Percentiles rank a stretch among this genome's conserved stretches.
phyloP scores from a whole-genome alignment of 2,329 filamentous ascomycete species.

The Alternaria brassicicola region DNA sequence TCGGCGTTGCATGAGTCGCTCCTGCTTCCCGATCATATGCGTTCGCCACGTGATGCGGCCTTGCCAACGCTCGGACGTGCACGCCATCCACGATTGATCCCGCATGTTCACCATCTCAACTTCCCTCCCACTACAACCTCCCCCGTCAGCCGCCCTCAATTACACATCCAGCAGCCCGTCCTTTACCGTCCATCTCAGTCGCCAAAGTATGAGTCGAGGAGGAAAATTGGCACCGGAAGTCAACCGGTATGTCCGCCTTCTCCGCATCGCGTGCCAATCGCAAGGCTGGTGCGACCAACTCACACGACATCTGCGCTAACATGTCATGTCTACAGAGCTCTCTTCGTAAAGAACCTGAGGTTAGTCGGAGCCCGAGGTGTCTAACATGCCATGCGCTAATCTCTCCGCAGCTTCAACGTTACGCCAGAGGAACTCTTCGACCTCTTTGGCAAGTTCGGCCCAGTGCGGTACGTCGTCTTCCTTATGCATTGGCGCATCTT shows the following conservation, averaged over 20 bases:
- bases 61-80: constrained; percentile 8
- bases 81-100: constrained; percentile 12
- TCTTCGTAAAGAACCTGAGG: constrained; percentile 99
- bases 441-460: constrained; percentile 96
- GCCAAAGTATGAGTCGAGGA: constrained; percentile 87
- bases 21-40: neutral
- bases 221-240: constrained; percentile 99
- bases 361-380: constrained; percentile 49
- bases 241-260: constrained; percentile 75
- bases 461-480: constrained; percentile 75
- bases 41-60: constrained; percentile 6
- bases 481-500: constrained; percentile 10
- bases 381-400: constrained; percentile 18
- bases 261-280: constrained; percentile 23
- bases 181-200: constrained; percentile 29
- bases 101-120: constrained; percentile 16
- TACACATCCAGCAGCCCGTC: constrained; percentile 31
- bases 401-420: constrained; percentile 83
- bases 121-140: constrained; percentile 5
- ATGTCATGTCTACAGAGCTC: constrained; percentile 69
- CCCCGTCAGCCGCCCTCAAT: constrained; percentile 15
- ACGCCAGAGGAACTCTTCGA: constrained; percentile 97
- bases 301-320: constrained; percentile 44
- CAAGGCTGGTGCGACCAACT: constrained; percentile 28
- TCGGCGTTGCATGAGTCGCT: constrained; percentile 9